A percentile compares a stretch with the other conserved stretches of the same genome.
These are phyloP conservation scores for Durio zibethinus DNA, from an alignment of 345 rosid genomes.

Conservation along the genomic window DNA sequence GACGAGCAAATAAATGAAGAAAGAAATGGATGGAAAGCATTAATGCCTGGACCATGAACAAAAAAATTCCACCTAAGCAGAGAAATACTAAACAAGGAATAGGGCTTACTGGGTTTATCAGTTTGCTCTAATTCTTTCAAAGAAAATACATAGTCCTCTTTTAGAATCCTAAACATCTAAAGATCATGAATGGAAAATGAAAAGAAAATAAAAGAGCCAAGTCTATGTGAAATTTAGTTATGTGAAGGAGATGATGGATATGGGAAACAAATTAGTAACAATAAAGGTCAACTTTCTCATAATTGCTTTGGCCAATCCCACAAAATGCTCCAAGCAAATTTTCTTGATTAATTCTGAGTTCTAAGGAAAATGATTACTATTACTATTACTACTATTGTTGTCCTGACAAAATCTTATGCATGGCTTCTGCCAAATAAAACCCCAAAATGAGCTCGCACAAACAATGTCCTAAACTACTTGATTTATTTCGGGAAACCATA, in stretches of 20 bases:
- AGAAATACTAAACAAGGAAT: neutral
- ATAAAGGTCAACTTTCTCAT: neutral
- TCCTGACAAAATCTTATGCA: neutral
- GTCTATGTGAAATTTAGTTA: too few relatives aligned
- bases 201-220: neutral
- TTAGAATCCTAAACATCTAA: constrained; percentile 3
- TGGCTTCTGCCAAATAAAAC: neutral
- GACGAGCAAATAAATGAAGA: neutral
- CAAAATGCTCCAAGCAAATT: neutral
- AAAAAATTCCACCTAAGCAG: neutral
- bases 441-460: neutral
- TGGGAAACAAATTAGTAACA: neutral
- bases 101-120: neutral
- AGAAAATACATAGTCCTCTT: neutral
- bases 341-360: neutral
- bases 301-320: neutral
- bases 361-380: neutral
- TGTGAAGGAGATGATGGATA: too few relatives aligned
- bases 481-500: neutral
- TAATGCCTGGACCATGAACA: neutral
- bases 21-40: neutral
- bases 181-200: neutral
- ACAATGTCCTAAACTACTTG: neutral
- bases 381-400: neutral
- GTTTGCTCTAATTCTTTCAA: neutral